Base-by-base conservation (phyloP, 2,329 filamentous ascomycete genomes). In the Alternaria hordeiaustralica region DNA sequence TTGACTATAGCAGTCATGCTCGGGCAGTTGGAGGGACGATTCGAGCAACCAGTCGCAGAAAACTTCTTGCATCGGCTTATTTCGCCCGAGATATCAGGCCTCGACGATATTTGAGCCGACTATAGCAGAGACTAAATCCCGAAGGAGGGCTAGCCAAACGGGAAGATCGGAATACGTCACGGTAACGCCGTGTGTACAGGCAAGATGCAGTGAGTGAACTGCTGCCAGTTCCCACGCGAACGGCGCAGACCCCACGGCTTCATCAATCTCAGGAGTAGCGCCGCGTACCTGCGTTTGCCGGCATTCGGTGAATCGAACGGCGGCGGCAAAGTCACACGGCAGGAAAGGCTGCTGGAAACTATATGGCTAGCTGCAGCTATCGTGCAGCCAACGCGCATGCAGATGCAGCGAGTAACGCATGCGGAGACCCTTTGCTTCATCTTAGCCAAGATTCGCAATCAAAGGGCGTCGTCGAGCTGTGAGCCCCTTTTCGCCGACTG, bases 271-370 rank as follows among this genome's bases (percentile, higher is more conserved):
- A 70, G 66, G 68, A 65, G 66, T 70, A 69, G 68, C 60, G 61
- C 61, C 66, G 68, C 62, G 68, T 70, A 70, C 68, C 67, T 70
- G 68, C 64, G 64, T 70, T 44, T 50, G 23, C 53, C 56, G 56
- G 55, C 59, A 51, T 55, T 58, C 56, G 63, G 49, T 18, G 18
- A 41, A 47, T 63, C 62, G 51, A 59, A 61, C 59, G 55, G 60
- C 58, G 58, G 63, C 61, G 55, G 54, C 36, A 59, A 49, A 20
- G 56, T 63, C 25, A 60, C 62, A 64, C 66, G 18, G 51, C 55
- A 60, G 41, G 21, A 50, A 30, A 60, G 56, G 18, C 43, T 50
- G 56, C 50, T n/a, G 51, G 33, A 58, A 44, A 33, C 50, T 49
- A 55, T 33, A 13, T 49, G 15, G 21, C 36, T 58, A 55, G 55